Conservation (phyloP, 371 early-diverging fungal species). For the Basidiobolus heterosporus region DNA sequence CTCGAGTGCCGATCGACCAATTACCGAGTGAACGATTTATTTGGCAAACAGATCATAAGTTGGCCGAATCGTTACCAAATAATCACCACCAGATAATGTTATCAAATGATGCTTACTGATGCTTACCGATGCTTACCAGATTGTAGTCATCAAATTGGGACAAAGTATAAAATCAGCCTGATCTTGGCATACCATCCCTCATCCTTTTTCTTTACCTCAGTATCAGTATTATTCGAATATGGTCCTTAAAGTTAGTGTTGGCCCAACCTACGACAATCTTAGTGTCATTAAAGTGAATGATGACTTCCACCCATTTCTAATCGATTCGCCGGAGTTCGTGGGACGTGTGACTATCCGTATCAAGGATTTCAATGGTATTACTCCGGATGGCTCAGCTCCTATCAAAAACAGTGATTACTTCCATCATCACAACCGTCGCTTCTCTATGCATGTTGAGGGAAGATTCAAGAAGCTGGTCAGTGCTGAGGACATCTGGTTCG, state of each 20-base stretch:
- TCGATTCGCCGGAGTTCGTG: slow-evolving; percentile 43
- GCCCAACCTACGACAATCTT: slow-evolving; percentile 32
- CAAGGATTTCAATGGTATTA: slow-evolving; percentile 16
- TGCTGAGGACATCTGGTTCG: slow-evolving; percentile 37
- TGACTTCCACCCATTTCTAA: slow-evolving; percentile 35
- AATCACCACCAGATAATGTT: too few species aligned
- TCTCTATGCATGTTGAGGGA: slow-evolving; percentile 34
- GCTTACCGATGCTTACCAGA: too few species aligned
- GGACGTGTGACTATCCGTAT: slow-evolving; percentile 51
- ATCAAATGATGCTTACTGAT: too few species aligned
- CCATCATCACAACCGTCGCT: slow-evolving; percentile 20
- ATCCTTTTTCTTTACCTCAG: not conserved
- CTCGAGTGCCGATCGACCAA: too few species aligned
- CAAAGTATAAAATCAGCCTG: too few species aligned
- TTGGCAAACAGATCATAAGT: too few species aligned
- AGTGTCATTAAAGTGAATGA: slow-evolving; percentile 39
- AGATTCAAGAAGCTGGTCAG: slow-evolving; percentile 35
- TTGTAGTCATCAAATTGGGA: too few species aligned
- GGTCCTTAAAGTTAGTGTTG: slow-evolving; percentile 34
- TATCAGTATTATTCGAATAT: not conserved
- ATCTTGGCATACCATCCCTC: too few species aligned
- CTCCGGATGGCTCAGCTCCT: slow-evolving; percentile 16
- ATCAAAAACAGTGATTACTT: slow-evolving; percentile 24
- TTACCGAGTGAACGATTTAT: too few species aligned
- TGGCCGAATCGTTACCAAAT: too few species aligned